Conservation (phyloP, 306 rosid species). For the Quercus engelmannii region DNA sequence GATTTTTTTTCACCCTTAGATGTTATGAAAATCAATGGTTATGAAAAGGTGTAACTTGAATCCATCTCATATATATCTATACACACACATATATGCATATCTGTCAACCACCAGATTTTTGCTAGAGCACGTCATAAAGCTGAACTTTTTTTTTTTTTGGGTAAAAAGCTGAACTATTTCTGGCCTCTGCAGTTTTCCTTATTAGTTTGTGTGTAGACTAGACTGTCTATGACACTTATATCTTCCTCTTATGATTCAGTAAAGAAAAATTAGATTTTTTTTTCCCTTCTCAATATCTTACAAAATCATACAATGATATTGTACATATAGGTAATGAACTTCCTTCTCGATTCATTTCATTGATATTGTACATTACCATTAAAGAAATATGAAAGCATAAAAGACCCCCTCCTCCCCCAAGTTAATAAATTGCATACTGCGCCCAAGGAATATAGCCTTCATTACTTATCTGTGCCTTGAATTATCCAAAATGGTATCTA, state of each 20-base stretch:
- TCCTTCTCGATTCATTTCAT: background rate
- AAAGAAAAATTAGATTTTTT: no score
- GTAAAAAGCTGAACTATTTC: background rate
- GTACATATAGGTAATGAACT: background rate
- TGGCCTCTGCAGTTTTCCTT: background rate
- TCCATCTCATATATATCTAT: no score
- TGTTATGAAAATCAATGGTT: no score
- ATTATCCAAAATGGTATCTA: background rate
- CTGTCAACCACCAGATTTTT: background rate
- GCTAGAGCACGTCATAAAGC: background rate
- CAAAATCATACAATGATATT: background rate
- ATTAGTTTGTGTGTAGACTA: background rate
- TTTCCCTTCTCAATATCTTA: background rate
- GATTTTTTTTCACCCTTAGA: no score
- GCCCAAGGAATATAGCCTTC: background rate
- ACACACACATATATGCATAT: background rate
- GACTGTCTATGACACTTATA: background rate
- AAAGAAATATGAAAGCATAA: background rate
- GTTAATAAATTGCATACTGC: background rate
- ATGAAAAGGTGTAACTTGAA: no score
- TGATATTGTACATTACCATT: background rate
- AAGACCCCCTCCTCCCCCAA: no score
- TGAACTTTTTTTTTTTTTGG: no score
- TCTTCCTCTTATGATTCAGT: background rate
- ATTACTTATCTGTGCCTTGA: background rate